phyloP scores from a whole-genome alignment of 768 basidiomycete species.

The Mycena leptocephala region DNA sequence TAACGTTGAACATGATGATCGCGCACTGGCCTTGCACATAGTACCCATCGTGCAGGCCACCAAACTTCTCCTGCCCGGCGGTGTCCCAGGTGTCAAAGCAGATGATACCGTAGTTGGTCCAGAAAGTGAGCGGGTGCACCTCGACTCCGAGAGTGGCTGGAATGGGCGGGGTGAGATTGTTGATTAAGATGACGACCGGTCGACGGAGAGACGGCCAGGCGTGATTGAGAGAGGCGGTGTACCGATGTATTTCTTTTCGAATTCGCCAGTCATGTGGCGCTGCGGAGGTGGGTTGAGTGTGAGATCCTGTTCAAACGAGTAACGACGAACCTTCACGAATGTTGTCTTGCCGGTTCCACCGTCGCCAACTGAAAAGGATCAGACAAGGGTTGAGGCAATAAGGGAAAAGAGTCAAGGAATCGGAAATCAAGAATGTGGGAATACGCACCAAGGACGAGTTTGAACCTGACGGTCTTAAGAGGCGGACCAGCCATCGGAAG shows the following conservation, averaged over 20 bases:
- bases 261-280: conserved; percentile 99
- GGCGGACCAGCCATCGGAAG: too few species aligned
- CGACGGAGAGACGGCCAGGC: conserved; percentile 14
- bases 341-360: conserved; percentile 99
- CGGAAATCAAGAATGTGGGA: conserved; percentile 28
- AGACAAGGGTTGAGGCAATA: conserved; percentile 28
- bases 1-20: conserved; percentile 99
- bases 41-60: conserved; percentile 97
- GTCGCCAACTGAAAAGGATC: conserved; percentile 81
- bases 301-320: conserved; percentile 59
- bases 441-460: conserved; percentile 95
- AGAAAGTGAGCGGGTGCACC: conserved; percentile 96
- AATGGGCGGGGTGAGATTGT: conserved; percentile 37
- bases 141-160: conserved; percentile 99
- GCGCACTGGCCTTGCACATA: conserved; percentile 99
- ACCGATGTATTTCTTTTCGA: conserved; percentile 99
- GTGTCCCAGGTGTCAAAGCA: conserved; percentile 99
- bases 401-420: conserved; percentile 33
- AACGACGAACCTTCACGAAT: conserved; percentile 89
- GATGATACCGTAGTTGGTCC: conserved; percentile 99
- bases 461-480: conserved; percentile 88
- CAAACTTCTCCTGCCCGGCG: conserved; percentile 99
- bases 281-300: conserved; percentile 66
- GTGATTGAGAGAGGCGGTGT: conserved; percentile 47
- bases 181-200: conserved; percentile 29